Evolutionary conservation across 2,329 filamentous ascomycete genomes (phyloP).

Genomic region (Aspergillus sp.): DNA sequence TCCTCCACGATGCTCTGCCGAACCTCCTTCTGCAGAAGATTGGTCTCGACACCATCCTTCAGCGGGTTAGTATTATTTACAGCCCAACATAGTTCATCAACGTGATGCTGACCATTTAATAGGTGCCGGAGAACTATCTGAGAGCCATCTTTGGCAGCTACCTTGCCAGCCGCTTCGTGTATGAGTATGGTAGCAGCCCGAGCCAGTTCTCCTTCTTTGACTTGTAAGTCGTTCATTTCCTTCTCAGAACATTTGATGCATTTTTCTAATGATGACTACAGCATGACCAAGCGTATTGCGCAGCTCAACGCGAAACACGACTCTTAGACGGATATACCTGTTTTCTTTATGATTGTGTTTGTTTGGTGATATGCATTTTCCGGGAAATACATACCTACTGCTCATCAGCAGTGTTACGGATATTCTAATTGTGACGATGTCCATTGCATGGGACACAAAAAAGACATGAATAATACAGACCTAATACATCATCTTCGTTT

Average conservation of each 20-base stretch:
- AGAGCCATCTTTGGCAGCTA: slow-evolving; percentile 95
- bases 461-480: slow-evolving; percentile 14
- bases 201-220: slow-evolving; percentile 98
- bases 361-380: slow-evolving; percentile 20
- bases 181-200: slow-evolving; percentile 87
- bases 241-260: neutral
- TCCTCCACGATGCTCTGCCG: slow-evolving; percentile 83
- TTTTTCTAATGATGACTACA: slow-evolving; percentile 22
- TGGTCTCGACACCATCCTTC: slow-evolving; percentile 82
- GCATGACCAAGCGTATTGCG: slow-evolving; percentile 43
- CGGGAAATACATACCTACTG: slow-evolving; percentile 15
- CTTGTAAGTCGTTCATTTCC: slow-evolving; percentile 68
- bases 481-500: slow-evolving; percentile 11
- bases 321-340: slow-evolving; percentile 13
- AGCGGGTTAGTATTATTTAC: slow-evolving; percentile 60
- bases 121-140: slow-evolving; percentile 88
- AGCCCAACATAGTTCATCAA: neutral
- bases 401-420: slow-evolving; percentile 21
- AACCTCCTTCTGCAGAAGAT: slow-evolving; percentile 83
- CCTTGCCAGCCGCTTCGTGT: slow-evolving; percentile 92
- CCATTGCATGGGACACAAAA: slow-evolving; percentile 18
- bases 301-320: slow-evolving; percentile 26
- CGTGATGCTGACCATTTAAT: slow-evolving; percentile 23
- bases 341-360: neutral
- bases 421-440: slow-evolving; percentile 18